Base-by-base conservation (phyloP, 2,329 filamentous ascomycete species). In the Waltergamsia citrina region DNA sequence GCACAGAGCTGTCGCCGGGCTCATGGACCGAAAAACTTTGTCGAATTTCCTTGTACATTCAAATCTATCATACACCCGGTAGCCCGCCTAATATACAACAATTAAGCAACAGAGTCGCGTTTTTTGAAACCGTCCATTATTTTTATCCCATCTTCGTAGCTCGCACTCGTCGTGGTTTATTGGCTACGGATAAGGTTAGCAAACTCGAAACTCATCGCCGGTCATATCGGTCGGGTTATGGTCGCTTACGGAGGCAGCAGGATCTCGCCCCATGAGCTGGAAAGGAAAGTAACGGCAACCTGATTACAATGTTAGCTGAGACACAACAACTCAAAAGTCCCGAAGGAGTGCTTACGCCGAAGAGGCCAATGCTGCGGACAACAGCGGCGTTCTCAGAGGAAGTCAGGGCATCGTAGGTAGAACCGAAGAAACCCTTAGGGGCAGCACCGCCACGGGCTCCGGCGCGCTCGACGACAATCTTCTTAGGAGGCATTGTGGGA, bases 381-480 rank as follows among this genome's bases (percentile, higher is more conserved):
- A 83, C 71, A 37, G 76, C 71, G 32, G 75, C 69, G 57, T 85
- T 84, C 51, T 85, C 80, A 22, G 78, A 57, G 19, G 72, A 71
- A 36, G 76, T 82, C 49, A 83, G 50, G 43, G 74, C 64, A 40
- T 71, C 66, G 57, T 81, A 83, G 43, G 72, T 65, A 37, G 64
- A 65, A 46, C 62, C 63, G 43, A 81, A 45, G 55, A 74, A 67
- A 42, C 78, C 70, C 41, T 60, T 57, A 39, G 61, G 56, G 32
- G 63, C 53, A n/a, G n/a, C n/a, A n/a, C n/a, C n/a, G 41, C 59
- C 56, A 28, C 57, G 56, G 41, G 53, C 45, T 31, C 55, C 54
- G 32, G 60, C 57, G 45, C 60, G 60, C 45, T 74, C 67, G 46
- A 73, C 63, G 39, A 63, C 53, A 41, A 76, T 62, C 60, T 76